A percentile compares a stretch with the other conserved stretches of the same genome.
phyloP scores from a whole-genome alignment of 306 rosid species.

The Begonia peltatifolia region DNA sequence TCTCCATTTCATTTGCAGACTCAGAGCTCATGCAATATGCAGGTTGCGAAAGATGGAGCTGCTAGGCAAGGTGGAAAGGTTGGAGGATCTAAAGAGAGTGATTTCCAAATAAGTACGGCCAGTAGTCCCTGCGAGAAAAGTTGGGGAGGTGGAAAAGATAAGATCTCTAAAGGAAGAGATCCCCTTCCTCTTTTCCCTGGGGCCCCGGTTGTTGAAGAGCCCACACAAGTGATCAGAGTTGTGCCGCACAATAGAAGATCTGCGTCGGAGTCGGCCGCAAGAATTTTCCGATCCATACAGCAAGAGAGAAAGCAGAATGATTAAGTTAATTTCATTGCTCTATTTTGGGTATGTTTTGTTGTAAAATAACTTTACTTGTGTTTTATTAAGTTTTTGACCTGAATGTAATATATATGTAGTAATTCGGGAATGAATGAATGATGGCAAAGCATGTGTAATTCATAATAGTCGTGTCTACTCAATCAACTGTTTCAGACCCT shows the following conservation, averaged over 20 bases:
- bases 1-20: slow-evolving; percentile 8
- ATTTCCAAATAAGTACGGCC: slow-evolving; percentile 52
- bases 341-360: no score
- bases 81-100: slow-evolving; percentile 19
- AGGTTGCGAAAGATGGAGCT: slow-evolving; percentile 26
- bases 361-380: no score
- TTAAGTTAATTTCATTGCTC: no score
- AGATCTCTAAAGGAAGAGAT: slow-evolving; percentile 24
- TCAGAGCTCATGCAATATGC: slow-evolving; percentile 29
- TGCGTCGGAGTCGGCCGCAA: slow-evolving; percentile 86
- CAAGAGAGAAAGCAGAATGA: slow-evolving; percentile 63
- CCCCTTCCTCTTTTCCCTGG: slow-evolving; percentile 13
- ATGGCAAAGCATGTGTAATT: no score
- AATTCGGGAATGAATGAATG: no score
- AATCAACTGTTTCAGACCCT: no score
- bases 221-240: slow-evolving; percentile 56
- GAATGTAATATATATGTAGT: no score
- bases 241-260: slow-evolving; percentile 82
- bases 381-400: no score
- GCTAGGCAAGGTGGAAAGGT: slow-evolving; percentile 3
- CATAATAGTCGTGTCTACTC: no score
- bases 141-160: neutral
- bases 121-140: slow-evolving; percentile 44
- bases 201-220: slow-evolving; percentile 25
- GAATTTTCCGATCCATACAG: slow-evolving; percentile 86